Conservation (phyloP, 768 basidiomycete species). For the Sporobolomyces pararoseus region DNA sequence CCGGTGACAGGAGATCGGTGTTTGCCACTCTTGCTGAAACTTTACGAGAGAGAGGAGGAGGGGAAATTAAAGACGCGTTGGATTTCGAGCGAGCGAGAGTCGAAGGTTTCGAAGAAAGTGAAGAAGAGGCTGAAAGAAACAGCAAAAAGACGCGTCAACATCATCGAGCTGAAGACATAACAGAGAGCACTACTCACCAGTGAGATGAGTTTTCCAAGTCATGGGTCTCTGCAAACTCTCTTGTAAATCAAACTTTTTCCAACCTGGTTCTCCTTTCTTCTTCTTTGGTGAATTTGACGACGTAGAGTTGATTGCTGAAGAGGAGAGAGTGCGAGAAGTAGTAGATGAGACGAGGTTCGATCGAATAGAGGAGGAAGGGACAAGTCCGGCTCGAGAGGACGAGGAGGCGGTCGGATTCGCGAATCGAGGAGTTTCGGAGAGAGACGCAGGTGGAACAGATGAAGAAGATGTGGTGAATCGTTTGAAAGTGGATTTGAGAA, state of each 20-base stretch:
- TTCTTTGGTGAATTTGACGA: not conserved
- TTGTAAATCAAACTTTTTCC: constrained; percentile 34
- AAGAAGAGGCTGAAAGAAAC: not conserved
- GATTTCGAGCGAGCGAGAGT: not conserved
- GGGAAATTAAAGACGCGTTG: not conserved
- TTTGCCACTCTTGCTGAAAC: not conserved
- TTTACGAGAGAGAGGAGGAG: not conserved
- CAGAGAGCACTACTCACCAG: not conserved
- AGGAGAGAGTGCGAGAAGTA: too few species aligned
- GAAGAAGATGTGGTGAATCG: not conserved
- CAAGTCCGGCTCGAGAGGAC: not conserved
- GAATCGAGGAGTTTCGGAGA: constrained; percentile 18
- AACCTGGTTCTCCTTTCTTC: constrained; percentile 6
- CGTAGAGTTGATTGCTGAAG: too few species aligned
- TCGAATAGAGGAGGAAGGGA: not conserved
- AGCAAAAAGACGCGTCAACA: too few species aligned
- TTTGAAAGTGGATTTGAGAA: not conserved
- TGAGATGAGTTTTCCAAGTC: constrained; percentile 16
- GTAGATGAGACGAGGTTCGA: not conserved
- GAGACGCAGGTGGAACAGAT: not conserved
- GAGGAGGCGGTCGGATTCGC: constrained; percentile 27
- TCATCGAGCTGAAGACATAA: not conserved
- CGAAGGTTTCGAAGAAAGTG: not conserved
- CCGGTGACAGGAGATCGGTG: not conserved
- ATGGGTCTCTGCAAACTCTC: constrained; percentile 20